phyloP scores from a whole-genome alignment of 805 yeast genomes.

The Kluyveromyces dobzhanskii region DNA sequence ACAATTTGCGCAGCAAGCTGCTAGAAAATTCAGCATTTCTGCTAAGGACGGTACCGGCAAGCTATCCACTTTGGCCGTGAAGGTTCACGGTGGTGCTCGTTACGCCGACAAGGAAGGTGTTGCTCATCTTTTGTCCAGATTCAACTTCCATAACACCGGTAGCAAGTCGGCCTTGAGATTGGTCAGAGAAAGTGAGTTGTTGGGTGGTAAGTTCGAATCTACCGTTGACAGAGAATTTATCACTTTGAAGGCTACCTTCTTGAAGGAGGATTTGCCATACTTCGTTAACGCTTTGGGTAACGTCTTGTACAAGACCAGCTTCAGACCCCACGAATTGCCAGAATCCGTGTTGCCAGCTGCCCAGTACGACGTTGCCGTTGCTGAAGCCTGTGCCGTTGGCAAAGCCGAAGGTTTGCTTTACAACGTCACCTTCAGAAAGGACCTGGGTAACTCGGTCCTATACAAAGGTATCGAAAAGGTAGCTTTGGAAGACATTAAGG shows the following conservation, averaged over 20 bases:
- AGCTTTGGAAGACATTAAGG: slow-evolving; percentile 54
- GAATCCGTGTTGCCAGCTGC: slow-evolving; percentile 83
- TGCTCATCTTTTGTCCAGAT: slow-evolving; percentile 77
- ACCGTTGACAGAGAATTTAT: slow-evolving; percentile 76
- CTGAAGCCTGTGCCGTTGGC: slow-evolving; percentile 42
- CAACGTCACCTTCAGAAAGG: slow-evolving; percentile 73
- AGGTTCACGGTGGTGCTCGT: slow-evolving; percentile 83
- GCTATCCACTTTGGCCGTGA: slow-evolving; percentile 69
- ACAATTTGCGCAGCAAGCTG: slow-evolving; percentile 19
- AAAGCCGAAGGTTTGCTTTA: slow-evolving; percentile 73
- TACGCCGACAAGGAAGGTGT: slow-evolving; percentile 63
- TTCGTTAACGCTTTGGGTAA: slow-evolving; percentile 80
- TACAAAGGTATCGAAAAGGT: slow-evolving; percentile 58
- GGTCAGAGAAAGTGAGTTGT: slow-evolving; percentile 87
- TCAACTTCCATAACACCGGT: slow-evolving; percentile 74
- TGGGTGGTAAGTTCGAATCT: slow-evolving; percentile 75
- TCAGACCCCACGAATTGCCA: slow-evolving; percentile 72
- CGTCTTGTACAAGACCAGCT: slow-evolving; percentile 59
- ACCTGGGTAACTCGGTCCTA: slow-evolving; percentile 77
- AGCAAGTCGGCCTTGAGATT: slow-evolving; percentile 84
- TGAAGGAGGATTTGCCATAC: slow-evolving; percentile 84
- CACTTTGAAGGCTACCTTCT: slow-evolving; percentile 70
- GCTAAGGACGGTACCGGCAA: slow-evolving; percentile 55
- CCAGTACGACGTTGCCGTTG: slow-evolving; percentile 48
- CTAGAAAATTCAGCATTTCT: slow-evolving; percentile 35